Evolutionary conservation across 2,329 filamentous ascomycete species (phyloP).

Genomic region (Cladorrhinum sp.): DNA sequence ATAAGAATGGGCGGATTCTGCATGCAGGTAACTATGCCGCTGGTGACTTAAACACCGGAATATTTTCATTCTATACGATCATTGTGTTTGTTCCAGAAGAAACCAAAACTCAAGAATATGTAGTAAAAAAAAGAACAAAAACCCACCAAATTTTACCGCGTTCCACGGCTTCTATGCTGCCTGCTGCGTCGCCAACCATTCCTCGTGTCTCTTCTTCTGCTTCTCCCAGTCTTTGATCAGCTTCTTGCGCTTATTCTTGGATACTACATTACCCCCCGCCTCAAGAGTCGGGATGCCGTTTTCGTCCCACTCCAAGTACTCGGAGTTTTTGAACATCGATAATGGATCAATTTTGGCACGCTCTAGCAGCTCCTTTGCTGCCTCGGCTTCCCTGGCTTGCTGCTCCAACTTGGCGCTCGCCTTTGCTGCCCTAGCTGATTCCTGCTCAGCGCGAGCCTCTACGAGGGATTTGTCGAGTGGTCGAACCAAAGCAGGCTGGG

Average conservation of each 20-base stretch:
- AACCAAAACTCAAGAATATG: too few relatives aligned
- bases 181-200: conserved; percentile 34
- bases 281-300: conserved; percentile 63
- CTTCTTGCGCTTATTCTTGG: conserved; percentile 64
- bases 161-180: neutral
- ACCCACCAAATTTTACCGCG: too few relatives aligned
- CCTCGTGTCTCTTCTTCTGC: conserved; percentile 66
- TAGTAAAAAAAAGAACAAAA: too few relatives aligned
- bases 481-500: conserved; percentile 59
- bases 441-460: conserved; percentile 52
- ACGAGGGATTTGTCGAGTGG: conserved; percentile 60
- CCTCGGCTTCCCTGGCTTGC: conserved; percentile 38
- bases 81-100: too few relatives aligned
- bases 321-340: conserved; percentile 38
- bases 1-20: too few relatives aligned
- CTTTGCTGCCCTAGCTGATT: conserved; percentile 49
- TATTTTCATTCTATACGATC: too few relatives aligned
- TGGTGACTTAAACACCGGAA: too few relatives aligned
- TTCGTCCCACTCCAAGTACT: conserved; percentile 64
- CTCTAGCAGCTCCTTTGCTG: conserved; percentile 38
- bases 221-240: conserved; percentile 68
- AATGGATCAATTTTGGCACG: conserved; percentile 31
- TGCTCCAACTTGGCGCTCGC: conserved; percentile 37
- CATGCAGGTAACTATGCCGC: too few relatives aligned
- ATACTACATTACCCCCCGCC: conserved; percentile 60